Evolutionary conservation across 257 asterid genomes (phyloP).

Genomic region (Solanum rostratum): DNA sequence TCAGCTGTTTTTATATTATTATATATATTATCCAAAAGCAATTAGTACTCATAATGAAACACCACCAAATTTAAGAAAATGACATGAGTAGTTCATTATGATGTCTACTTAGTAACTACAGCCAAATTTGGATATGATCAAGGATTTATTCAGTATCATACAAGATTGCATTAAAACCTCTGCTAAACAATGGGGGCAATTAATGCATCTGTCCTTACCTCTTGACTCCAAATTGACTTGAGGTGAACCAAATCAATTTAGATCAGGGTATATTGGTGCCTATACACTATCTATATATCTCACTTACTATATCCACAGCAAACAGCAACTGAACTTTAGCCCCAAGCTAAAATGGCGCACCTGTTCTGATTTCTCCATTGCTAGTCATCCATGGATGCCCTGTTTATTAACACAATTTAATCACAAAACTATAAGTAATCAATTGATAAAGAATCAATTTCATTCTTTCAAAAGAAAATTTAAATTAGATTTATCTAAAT

Average conservation of each 20-base stretch:
- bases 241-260: not conserved
- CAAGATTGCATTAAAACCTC: not conserved
- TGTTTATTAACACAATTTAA: not conserved
- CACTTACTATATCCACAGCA: not conserved
- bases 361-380: not conserved
- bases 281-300: not conserved
- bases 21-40: not conserved
- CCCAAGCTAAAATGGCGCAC: not conserved
- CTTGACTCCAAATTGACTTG: not conserved
- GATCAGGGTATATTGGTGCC: not conserved
- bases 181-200: not conserved
- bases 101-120: not conserved
- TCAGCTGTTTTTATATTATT: no score
- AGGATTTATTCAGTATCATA: not conserved
- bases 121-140: not conserved
- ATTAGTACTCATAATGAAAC: not conserved
- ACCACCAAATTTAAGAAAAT: not conserved
- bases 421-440: not conserved
- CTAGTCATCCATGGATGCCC: conserved; percentile 13
- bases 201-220: not conserved
- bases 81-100: not conserved
- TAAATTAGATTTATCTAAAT: not conserved
- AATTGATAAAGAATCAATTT: not conserved
- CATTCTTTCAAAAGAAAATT: no score
- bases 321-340: not conserved